These are phyloP conservation scores for Penicillium paxilli DNA, from an alignment of 495 filamentous ascomycete genomes.

Conservation along the genomic window DNA sequence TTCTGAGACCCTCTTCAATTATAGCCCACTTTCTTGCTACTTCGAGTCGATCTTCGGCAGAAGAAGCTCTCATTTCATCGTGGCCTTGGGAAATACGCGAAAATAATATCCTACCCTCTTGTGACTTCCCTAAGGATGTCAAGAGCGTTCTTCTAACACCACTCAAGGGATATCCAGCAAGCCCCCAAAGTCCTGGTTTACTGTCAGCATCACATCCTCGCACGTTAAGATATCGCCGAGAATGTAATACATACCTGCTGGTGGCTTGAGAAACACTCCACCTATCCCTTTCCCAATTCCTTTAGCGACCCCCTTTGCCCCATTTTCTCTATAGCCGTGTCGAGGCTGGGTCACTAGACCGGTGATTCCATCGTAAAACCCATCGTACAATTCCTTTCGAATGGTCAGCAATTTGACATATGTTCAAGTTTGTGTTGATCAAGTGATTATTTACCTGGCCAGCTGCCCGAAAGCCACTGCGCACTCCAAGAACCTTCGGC, in stretches of 20 bases:
- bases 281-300: slow-evolving; percentile 76
- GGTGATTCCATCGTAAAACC: slow-evolving; percentile 70
- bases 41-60: slow-evolving; percentile 15
- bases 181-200: slow-evolving; percentile 51
- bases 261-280: slow-evolving; percentile 68
- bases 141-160: slow-evolving; percentile 73
- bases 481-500: slow-evolving; percentile 71
- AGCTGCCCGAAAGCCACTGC: slow-evolving; percentile 63
- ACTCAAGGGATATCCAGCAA: slow-evolving; percentile 71
- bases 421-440: slow-evolving; percentile 24
- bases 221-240: background rate
- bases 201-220: slow-evolving; percentile 16
- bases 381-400: slow-evolving; percentile 62
- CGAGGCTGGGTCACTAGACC: slow-evolving; percentile 73
- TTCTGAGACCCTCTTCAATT: slow-evolving; percentile 10
- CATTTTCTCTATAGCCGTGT: slow-evolving; percentile 66
- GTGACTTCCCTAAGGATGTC: slow-evolving; percentile 36
- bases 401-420: slow-evolving; percentile 50
- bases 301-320: slow-evolving; percentile 66
- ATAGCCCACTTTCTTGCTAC: slow-evolving; percentile 19
- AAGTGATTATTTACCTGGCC: slow-evolving; percentile 57
- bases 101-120: slow-evolving; percentile 14
- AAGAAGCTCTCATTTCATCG: slow-evolving; percentile 25
- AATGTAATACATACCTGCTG: slow-evolving; percentile 58
- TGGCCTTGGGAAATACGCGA: slow-evolving; percentile 26